Conservation (phyloP, 1,139 yeast genomes). For the Lodderomyces elongisporus region DNA sequence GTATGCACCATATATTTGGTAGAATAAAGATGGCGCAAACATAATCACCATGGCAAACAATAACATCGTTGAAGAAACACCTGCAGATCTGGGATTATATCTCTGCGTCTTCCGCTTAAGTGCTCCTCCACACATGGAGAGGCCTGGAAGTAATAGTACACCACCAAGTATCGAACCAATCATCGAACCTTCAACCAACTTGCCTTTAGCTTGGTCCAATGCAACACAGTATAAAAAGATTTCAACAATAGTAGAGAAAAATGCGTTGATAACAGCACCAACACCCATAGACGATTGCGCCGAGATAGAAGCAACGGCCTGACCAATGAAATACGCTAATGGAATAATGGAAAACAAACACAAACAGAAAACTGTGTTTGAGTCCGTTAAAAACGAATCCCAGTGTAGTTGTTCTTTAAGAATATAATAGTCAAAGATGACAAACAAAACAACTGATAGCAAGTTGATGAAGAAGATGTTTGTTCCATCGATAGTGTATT, state of each 20-base stretch:
- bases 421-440: slow-evolving; percentile 71
- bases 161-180: slow-evolving; percentile 94
- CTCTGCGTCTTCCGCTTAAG: slow-evolving; percentile 85
- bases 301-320: slow-evolving; percentile 96
- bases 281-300: slow-evolving; percentile 99
- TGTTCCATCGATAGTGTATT: slow-evolving; percentile 94
- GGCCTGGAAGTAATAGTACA: slow-evolving; percentile 83
- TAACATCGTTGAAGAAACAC: slow-evolving; percentile 94
- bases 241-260: slow-evolving; percentile 93
- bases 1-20: slow-evolving; percentile 86
- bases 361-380: slow-evolving; percentile 61
- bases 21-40: slow-evolving; percentile 89
- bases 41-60: slow-evolving; percentile 86
- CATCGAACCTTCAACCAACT: slow-evolving; percentile 94
- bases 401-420: slow-evolving; percentile 49
- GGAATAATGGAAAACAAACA: slow-evolving; percentile 87
- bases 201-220: slow-evolving; percentile 75
- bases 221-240: slow-evolving; percentile 92
- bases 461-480: slow-evolving; percentile 87
- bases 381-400: slow-evolving; percentile 51
- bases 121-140: slow-evolving; percentile 98
- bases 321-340: slow-evolving; percentile 94
- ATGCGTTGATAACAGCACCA: slow-evolving; percentile 97
- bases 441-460: slow-evolving; percentile 73
- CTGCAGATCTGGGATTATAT: slow-evolving; percentile 93